Conservation (phyloP, 2,329 filamentous ascomycete genomes). For the Aspergillus brunneoviolaceus region DNA sequence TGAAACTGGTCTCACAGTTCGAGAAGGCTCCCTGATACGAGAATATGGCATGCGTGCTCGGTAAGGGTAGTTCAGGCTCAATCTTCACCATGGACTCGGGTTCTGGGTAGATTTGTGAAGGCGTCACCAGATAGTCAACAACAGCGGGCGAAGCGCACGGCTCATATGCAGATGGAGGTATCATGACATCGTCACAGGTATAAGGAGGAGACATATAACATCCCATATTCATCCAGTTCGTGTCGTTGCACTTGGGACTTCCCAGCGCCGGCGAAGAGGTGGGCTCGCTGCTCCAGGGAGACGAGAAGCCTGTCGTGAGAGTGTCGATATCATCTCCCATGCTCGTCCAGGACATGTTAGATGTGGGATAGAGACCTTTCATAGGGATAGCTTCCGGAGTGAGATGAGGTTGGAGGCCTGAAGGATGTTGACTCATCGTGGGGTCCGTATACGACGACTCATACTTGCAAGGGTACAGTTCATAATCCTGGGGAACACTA, state of each 20-base stretch:
- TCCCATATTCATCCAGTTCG: slow-evolving; percentile 17
- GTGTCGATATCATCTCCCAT: neutral
- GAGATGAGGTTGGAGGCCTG: neutral
- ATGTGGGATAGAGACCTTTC: slow-evolving; percentile 1
- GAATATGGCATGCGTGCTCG: neutral
- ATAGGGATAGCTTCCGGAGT: neutral
- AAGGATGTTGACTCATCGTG: slow-evolving; percentile 4
- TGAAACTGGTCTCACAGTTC: neutral
- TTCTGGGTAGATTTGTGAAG: slow-evolving; percentile 22
- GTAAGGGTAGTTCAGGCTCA: slow-evolving; percentile 2
- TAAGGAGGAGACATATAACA: slow-evolving; percentile 22
- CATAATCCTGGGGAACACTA: slow-evolving; percentile 7
- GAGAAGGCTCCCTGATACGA: neutral
- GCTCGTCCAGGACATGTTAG: neutral
- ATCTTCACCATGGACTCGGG: slow-evolving; percentile 17
- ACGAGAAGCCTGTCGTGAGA: slow-evolving; percentile 8
- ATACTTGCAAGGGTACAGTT: slow-evolving; percentile 4
- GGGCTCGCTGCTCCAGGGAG: slow-evolving; percentile 23
- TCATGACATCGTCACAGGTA: slow-evolving; percentile 20
- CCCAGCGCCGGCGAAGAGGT: slow-evolving; percentile 27
- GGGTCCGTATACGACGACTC: slow-evolving; percentile 1
- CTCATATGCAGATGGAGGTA: slow-evolving; percentile 10
- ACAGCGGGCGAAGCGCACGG: slow-evolving; percentile 19
- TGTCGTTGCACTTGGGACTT: slow-evolving; percentile 23
- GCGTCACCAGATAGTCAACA: slow-evolving; percentile 12